Percentiles rank a stretch among this genome's conserved stretches.
phyloP scores from a whole-genome alignment of 805 yeast genomes.

The Myxozyma neglecta region DNA sequence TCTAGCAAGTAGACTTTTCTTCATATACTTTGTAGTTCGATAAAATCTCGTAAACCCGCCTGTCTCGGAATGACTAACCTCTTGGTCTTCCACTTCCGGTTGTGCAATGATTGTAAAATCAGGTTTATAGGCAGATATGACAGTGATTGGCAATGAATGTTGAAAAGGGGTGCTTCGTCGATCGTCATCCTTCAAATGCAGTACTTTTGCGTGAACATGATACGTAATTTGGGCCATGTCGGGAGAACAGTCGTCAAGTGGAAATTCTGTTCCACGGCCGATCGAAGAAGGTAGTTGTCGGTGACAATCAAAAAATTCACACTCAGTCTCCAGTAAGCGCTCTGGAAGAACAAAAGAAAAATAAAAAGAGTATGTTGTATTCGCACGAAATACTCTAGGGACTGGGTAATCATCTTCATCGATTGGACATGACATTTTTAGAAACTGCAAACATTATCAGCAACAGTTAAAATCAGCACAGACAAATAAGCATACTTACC shows the following conservation, averaged over 20 bases:
- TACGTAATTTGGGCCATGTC: constrained; percentile 25
- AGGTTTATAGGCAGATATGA: constrained; percentile 18
- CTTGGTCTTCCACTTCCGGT: constrained; percentile 10
- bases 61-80: neutral
- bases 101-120: constrained; percentile 12
- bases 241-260: constrained; percentile 23
- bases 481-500: neutral
- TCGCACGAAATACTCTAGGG: constrained; percentile 5
- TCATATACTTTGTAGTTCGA: constrained; percentile 10
- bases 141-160: constrained; percentile 2
- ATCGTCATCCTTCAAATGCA: neutral
- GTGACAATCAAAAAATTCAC: constrained; percentile 16
- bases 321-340: constrained; percentile 21
- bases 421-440: constrained; percentile 19
- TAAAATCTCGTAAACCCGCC: constrained; percentile 23
- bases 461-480: neutral
- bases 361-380: constrained; percentile 12
- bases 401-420: constrained; percentile 16
- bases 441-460: constrained; percentile 6
- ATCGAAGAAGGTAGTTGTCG: constrained; percentile 21
- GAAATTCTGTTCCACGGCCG: constrained; percentile 8
- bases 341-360: constrained; percentile 28
- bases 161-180: constrained; percentile 1
- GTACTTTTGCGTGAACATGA: constrained; percentile 8
- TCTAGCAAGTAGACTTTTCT: constrained; percentile 6